Conservation (phyloP, 2,329 filamentous ascomycete genomes). For the Pestalotiopsis sp. region DNA sequence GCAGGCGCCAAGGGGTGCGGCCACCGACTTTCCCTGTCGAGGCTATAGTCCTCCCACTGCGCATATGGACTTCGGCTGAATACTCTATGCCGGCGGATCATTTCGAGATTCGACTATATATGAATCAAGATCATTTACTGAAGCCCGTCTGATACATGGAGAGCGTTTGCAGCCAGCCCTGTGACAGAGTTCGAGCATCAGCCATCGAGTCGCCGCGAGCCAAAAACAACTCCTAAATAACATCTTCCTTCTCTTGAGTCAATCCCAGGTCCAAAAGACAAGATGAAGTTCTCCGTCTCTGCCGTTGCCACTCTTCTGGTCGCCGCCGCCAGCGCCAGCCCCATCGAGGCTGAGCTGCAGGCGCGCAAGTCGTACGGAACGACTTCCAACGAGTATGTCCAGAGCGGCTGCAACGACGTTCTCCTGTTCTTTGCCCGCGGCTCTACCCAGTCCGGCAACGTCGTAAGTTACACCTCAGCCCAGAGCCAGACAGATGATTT, state of each 20-base stretch:
- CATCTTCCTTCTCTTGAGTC: neutral
- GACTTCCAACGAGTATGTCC: neutral
- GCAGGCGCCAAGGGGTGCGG: conserved; percentile 4
- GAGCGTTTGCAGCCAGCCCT: neutral
- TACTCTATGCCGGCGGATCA: neutral
- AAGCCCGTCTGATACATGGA: neutral
- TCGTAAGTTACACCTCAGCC: neutral
- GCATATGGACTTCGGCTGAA: neutral
- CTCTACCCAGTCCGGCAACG: neutral
- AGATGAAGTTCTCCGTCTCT: conserved; percentile 5
- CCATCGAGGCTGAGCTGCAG: conserved; percentile 2
- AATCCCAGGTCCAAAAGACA: neutral
- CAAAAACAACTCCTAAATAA: neutral
- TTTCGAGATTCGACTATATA: neutral
- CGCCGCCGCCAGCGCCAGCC: neutral
- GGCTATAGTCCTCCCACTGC: neutral
- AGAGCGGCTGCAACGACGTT: conserved; percentile 5
- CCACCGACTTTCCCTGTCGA: conserved; percentile 3
- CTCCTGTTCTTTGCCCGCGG: conserved; percentile 7
- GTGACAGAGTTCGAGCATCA: neutral
- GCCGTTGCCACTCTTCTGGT: neutral
- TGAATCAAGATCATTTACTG: neutral
- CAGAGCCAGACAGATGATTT: neutral
- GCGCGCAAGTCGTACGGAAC: conserved; percentile 6
- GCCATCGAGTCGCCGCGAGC: neutral